A percentile compares a stretch with the other conserved stretches of the same genome.
phyloP scores from a whole-genome alignment of 148 eudicot species.

The Fagopyrum homotropicum region DNA sequence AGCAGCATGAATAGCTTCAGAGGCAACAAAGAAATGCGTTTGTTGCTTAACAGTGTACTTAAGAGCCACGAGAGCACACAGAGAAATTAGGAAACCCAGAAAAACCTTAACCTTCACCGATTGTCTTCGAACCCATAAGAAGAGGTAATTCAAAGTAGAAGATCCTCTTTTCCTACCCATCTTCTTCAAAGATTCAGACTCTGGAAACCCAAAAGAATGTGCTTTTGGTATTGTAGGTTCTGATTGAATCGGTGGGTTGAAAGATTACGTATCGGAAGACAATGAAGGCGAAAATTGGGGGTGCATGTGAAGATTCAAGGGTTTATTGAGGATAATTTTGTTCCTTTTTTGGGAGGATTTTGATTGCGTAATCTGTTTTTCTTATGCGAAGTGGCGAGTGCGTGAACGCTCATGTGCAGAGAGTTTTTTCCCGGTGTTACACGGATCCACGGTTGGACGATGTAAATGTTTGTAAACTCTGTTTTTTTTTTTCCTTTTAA shows the following conservation, averaged over 20 bases:
- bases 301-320: slow-evolving; percentile 1
- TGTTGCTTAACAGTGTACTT: slow-evolving; percentile 31
- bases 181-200: not conserved
- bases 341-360: not conserved
- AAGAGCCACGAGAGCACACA: slow-evolving; percentile 40
- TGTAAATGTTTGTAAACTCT: not conserved
- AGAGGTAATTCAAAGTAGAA: slow-evolving; percentile 30
- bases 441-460: not conserved
- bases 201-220: too few species aligned
- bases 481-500: not conserved
- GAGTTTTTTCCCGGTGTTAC: not conserved
- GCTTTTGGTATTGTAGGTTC: not conserved
- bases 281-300: not conserved
- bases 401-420: slow-evolving; percentile 1
- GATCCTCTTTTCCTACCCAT: slow-evolving; percentile 60
- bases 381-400: slow-evolving; percentile 8
- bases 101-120: slow-evolving; percentile 44
- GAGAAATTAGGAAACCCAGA: slow-evolving; percentile 27
- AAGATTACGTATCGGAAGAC: not conserved
- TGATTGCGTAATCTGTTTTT: not conserved
- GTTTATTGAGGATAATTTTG: not conserved
- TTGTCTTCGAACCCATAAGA: slow-evolving; percentile 46
- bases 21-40: slow-evolving; percentile 52
- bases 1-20: slow-evolving; percentile 57
- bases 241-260: not conserved